Evolutionary conservation across 2,329 filamentous ascomycete genomes (phyloP), one percentile per base, ranked within the genome.

Genomic region (Colletotrichum spaethianum): DNA sequence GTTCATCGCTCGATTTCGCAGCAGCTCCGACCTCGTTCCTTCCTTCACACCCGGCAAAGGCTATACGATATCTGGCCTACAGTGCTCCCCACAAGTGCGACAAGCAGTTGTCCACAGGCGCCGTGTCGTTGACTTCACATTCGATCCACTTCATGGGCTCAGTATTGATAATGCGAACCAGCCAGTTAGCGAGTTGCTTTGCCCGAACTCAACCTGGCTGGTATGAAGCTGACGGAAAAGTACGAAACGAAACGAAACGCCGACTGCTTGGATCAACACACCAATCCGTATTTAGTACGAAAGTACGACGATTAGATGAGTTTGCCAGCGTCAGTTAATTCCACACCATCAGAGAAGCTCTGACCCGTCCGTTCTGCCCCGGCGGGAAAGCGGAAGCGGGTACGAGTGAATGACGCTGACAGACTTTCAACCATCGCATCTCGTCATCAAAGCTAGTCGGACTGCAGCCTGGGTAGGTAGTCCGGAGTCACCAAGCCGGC

Each of bases 361-460:
- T 1, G 53, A 12, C n/a, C 12, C 20, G 20, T 23, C 18, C 33
- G 16, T 8, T 7, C 31, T 56, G 53, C 20, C 3, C 33, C 33
- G 31, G n/a, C 11, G 31, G 23, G 53, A 2, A 31, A 56, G 20
- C 53, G 33, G 53, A 56, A 56, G 38, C 53, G 53, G 31, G n/a
- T n/a, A 36, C 53, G 53, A 36, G n/a, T 16, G 53, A n/a, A 56
- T 56, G 53, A 56, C 53, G 53, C 53, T 23, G 53, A 38, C n/a
- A 38, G 53, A 14, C 8, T 16, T 9, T 23, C 31, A 38, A 38
- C 38, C 53, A 7, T 6, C 53, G 12, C 53, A 16, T 23, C 53
- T 56, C 33, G 53, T 56, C 20, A 23, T 38, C n/a, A 28, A 56
- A 56, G 53, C 53, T 36, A 38, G 53, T 38, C 23, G 14, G 52